These are phyloP conservation scores for Danielia oregonensis DNA, from an alignment of 805 yeast genomes.

Conservation along the genomic window DNA sequence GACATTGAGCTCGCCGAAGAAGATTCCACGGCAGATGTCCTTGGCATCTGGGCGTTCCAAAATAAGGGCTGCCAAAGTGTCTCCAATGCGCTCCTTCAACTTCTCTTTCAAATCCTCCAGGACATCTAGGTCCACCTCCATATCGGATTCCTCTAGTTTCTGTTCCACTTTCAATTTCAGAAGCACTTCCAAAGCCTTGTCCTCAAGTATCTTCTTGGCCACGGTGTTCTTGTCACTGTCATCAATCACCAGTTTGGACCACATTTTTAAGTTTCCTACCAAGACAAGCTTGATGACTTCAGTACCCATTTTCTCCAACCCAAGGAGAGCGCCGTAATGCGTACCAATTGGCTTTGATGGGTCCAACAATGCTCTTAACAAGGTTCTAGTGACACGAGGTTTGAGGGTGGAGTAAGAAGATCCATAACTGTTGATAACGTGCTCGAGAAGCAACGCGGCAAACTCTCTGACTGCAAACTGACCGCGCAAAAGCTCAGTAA, in stretches of 20 bases:
- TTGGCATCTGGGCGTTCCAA: constrained; percentile 45
- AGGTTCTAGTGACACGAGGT: constrained; percentile 90
- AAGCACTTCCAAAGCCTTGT: constrained; percentile 52
- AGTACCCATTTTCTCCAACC: constrained; percentile 76
- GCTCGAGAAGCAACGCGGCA: constrained; percentile 77
- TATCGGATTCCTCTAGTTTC: constrained; percentile 19
- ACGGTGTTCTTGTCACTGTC: constrained; percentile 34
- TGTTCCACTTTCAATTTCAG: constrained; percentile 40
- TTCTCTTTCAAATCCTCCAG: constrained; percentile 35
- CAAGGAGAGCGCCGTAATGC: constrained; percentile 86
- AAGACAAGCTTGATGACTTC: constrained; percentile 84
- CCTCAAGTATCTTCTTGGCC: constrained; percentile 47
- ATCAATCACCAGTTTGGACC: constrained; percentile 63
- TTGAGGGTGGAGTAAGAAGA: constrained; percentile 83
- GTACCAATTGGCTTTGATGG: constrained; percentile 82
- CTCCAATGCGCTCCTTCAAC: constrained; percentile 59
- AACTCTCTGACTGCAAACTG: constrained; percentile 74
- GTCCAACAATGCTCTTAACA: constrained; percentile 86
- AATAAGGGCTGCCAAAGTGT: constrained; percentile 48
- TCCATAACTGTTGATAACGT: constrained; percentile 76
- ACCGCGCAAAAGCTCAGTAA: constrained; percentile 25
- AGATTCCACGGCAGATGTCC: constrained; percentile 58
- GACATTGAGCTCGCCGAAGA: constrained; percentile 56
- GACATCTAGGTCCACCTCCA: constrained; percentile 28
- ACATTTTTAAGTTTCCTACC: constrained; percentile 77